These are phyloP conservation scores for Aspergillus eucalypticola DNA, from an alignment of 2,329 filamentous ascomycete species.

Conservation along the genomic window DNA sequence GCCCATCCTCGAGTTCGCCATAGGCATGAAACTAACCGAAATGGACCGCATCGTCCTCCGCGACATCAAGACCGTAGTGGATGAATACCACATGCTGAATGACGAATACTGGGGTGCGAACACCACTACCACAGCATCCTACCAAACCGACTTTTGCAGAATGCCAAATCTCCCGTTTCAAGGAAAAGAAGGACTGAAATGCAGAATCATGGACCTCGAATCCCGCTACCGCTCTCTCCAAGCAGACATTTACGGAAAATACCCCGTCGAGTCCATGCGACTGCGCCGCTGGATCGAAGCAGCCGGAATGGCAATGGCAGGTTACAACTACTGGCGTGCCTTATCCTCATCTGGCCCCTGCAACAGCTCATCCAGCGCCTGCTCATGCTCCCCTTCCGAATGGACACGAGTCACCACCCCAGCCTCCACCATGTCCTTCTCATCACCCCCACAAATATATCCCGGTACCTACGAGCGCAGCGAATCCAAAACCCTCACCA, in stretches of 20 bases:
- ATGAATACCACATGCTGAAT: neutral
- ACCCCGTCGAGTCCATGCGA: constrained; percentile 3
- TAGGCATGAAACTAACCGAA: neutral
- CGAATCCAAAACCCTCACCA: neutral
- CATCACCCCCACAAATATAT: neutral
- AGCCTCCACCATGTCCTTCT: neutral
- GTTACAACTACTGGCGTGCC: constrained; percentile 6
- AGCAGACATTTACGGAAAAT: neutral
- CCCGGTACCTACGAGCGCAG: neutral
- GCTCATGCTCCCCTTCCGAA: neutral
- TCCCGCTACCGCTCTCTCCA: neutral
- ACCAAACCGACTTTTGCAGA: neutral
- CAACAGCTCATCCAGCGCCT: neutral
- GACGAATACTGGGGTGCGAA: constrained; percentile 2
- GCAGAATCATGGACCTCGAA: neutral
- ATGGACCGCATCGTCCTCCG: neutral
- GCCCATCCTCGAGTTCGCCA: constrained; percentile 2
- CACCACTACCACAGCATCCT: neutral
- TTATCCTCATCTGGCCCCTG: neutral
- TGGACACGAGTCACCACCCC: neutral
- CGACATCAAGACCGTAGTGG: neutral
- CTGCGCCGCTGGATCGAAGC: constrained; percentile 7
- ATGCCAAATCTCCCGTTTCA: neutral
- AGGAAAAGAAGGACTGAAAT: neutral
- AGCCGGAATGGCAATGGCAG: neutral